Percentiles rank a stretch among this genome's conserved stretches.
Evolutionary conservation across 31 red algal species (phyloP).

Genomic region (Odonthalia washingtoniensis): DNA sequence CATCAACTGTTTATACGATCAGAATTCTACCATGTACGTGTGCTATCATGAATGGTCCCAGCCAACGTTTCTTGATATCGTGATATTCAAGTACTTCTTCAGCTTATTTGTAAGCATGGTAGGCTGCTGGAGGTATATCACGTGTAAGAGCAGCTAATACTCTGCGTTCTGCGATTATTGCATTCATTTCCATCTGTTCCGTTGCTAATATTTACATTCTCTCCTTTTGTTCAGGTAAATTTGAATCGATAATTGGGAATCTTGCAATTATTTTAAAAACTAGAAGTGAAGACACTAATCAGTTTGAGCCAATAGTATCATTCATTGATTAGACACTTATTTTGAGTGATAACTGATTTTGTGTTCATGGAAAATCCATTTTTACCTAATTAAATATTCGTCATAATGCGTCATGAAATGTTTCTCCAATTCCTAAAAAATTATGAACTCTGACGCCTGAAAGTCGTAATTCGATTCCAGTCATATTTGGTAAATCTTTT

Average conservation of each 20-base stretch:
- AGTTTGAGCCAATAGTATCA: slow-evolving; percentile 36
- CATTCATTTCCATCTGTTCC: neutral
- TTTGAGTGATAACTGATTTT: slow-evolving; percentile 12
- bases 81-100: too few relatives aligned
- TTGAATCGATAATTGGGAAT: neutral
- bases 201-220: slow-evolving; percentile 5
- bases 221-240: neutral
- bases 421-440: slow-evolving; percentile 41
- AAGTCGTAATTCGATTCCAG: too few relatives aligned
- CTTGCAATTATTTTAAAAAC: slow-evolving; percentile 44
- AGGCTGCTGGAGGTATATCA: too few relatives aligned
- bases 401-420: slow-evolving; percentile 31
- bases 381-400: slow-evolving; percentile 16
- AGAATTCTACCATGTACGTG: neutral
- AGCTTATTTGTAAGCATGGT: too few relatives aligned
- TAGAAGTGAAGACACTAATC: slow-evolving; percentile 42
- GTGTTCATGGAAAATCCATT: slow-evolving; percentile 1
- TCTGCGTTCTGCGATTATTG: neutral
- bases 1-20: too few relatives aligned
- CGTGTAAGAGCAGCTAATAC: too few relatives aligned
- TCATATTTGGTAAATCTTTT: neutral
- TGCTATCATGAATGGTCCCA: neutral
- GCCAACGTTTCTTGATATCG: neutral
- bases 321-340: slow-evolving; percentile 36
- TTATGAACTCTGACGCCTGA: slow-evolving; percentile 33